Percentiles rank a stretch among this genome's conserved stretches.
These are phyloP conservation scores for Chlamydomonas sp. DNA, from an alignment of 139 green algal genomes.

Conservation along the genomic window DNA sequence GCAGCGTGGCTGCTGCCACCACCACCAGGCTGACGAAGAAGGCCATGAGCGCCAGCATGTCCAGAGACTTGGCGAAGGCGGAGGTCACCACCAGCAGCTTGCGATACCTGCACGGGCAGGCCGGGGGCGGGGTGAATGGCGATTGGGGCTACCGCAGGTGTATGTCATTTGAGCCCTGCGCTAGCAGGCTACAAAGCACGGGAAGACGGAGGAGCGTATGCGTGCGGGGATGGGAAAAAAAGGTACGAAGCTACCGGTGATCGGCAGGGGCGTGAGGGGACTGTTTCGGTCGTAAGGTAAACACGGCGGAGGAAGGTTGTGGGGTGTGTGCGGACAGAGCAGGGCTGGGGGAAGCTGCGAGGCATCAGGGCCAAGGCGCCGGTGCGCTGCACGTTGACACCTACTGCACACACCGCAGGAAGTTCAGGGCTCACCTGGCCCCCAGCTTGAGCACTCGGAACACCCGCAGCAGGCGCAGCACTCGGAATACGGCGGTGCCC, in stretches of 20 bases:
- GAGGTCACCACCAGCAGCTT: constrained; percentile 46
- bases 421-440: neutral
- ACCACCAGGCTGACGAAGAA: constrained; percentile 50
- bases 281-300: no score
- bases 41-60: constrained; percentile 52
- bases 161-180: no score
- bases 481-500: constrained; percentile 40
- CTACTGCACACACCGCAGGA: neutral
- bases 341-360: no score
- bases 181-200: no score
- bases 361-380: neutral
- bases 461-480: constrained; percentile 52
- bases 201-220: no score
- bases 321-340: no score
- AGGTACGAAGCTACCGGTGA: no score
- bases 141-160: neutral
- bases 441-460: constrained; percentile 52
- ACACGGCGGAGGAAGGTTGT: no score
- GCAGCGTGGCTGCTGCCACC: constrained; percentile 40
- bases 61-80: constrained; percentile 13
- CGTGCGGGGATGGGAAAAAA: no score
- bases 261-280: no score
- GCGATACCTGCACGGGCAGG: neutral
- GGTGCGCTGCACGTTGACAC: neutral
- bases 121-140: neutral